A percentile compares a stretch with the other conserved stretches of the same genome.
Evolutionary conservation across 2,329 filamentous ascomycete species (phyloP).

Genomic region (Cercospora sp.): DNA sequence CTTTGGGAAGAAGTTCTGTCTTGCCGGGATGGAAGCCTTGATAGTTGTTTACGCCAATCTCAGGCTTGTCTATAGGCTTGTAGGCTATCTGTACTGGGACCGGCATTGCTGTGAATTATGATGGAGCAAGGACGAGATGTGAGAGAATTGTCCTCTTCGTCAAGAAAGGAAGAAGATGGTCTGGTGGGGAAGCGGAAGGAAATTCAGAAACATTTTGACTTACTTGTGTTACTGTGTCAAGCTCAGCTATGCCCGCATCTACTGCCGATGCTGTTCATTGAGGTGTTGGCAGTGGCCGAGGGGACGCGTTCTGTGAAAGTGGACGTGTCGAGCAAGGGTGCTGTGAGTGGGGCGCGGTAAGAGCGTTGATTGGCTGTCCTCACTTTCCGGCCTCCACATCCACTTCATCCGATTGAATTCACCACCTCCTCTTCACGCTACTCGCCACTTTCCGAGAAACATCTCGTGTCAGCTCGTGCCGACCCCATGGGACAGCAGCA

Average conservation of each 20-base stretch:
- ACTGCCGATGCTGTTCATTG: background rate
- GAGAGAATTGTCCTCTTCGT: background rate
- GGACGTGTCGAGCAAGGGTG: conserved; percentile 1
- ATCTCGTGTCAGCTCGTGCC: background rate
- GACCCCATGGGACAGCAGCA: background rate
- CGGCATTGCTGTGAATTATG: conserved; percentile 9
- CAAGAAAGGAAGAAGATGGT: background rate
- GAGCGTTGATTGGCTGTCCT: background rate
- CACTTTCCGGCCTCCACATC: background rate
- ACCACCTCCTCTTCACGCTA: background rate
- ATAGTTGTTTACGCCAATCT: conserved; percentile 46
- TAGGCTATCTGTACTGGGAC: conserved; percentile 24
- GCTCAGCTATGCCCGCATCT: conserved; percentile 1
- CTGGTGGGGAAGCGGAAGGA: background rate
- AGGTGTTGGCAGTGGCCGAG: background rate
- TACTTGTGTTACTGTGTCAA: background rate
- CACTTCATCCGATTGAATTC: background rate
- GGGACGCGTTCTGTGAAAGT: background rate
- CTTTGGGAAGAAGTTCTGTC: conserved; percentile 43
- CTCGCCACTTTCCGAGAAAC: background rate
- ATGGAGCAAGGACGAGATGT: background rate
- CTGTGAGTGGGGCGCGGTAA: background rate
- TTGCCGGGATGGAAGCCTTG: conserved; percentile 44
- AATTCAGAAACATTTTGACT: background rate
- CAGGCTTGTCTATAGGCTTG: conserved; percentile 40